phyloP scores from a whole-genome alignment of 1,139 yeast genomes.

The Pichia sp. region DNA sequence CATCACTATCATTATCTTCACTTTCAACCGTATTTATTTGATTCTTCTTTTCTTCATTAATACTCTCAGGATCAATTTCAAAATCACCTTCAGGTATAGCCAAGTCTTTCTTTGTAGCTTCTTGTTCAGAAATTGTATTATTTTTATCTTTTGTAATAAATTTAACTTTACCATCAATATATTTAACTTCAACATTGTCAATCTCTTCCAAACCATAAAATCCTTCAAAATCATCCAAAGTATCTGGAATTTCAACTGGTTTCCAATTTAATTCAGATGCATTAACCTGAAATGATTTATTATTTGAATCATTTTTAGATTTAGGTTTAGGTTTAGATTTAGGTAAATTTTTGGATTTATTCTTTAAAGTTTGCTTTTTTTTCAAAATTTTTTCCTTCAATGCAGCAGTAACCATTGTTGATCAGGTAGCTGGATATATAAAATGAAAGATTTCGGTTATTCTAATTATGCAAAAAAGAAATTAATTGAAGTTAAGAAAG shows the following conservation, averaged over 20 bases:
- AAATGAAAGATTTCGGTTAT: neutral
- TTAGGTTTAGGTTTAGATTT: neutral
- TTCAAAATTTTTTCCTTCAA: conserved; percentile 15
- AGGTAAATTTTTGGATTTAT: neutral
- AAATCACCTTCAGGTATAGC: conserved; percentile 23
- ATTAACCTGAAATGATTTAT: conserved; percentile 29
- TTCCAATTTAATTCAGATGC: conserved; percentile 66
- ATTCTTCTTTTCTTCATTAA: conserved; percentile 7
- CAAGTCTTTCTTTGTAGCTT: conserved; percentile 16
- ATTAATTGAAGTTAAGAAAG: too few relatives aligned
- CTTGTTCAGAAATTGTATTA: conserved; percentile 23
- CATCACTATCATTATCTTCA: conserved; percentile 9
- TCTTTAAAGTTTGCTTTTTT: conserved; percentile 14
- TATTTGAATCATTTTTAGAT: neutral
- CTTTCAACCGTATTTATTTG: conserved; percentile 10
- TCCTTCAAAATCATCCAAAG: conserved; percentile 82
- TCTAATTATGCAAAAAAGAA: too few relatives aligned
- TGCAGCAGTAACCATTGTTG: conserved; percentile 17
- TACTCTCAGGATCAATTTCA: conserved; percentile 22
- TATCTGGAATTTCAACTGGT: conserved; percentile 73
- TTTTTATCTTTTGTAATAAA: conserved; percentile 48
- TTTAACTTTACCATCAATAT: conserved; percentile 57
- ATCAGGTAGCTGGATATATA: neutral
- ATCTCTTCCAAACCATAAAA: conserved; percentile 90
- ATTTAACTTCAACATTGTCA: conserved; percentile 81